Percentiles rank a stretch among this genome's conserved stretches.
phyloP scores from a whole-genome alignment of 345 rosid genomes.

The Pugionium cornutum region DNA sequence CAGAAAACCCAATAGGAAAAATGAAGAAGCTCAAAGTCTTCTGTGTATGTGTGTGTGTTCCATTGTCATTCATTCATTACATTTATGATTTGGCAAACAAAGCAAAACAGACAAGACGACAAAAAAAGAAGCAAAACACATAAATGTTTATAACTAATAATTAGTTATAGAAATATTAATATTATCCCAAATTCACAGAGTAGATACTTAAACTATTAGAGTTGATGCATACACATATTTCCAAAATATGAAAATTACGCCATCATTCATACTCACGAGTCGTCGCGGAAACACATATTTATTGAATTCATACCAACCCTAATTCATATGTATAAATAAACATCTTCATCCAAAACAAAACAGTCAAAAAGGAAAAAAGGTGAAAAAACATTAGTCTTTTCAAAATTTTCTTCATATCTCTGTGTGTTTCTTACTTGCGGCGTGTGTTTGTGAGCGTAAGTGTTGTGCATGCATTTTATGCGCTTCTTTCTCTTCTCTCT shows the following conservation, averaged over 20 bases:
- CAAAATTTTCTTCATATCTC: background rate
- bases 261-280: background rate
- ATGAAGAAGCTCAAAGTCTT: constrained; percentile 1
- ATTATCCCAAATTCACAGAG: background rate
- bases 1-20: background rate
- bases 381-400: background rate
- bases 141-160: background rate
- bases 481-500: constrained; percentile 47
- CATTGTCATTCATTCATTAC: constrained; percentile 19
- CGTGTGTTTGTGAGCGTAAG: constrained; percentile 48
- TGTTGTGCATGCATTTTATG: constrained; percentile 86
- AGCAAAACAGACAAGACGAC: background rate
- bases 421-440: constrained; percentile 41
- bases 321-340: constrained; percentile 7
- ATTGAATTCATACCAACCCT: constrained; percentile 25
- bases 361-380: background rate
- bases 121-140: background rate
- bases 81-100: background rate
- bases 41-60: background rate
- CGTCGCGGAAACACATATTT: background rate
- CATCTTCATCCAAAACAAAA: background rate
- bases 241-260: background rate
- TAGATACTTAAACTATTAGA: background rate
- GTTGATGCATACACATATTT: background rate
- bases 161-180: background rate